Evolutionary conservation across 768 basidiomycete genomes (phyloP).

Genomic region (Termitomyces eurrhizus): DNA sequence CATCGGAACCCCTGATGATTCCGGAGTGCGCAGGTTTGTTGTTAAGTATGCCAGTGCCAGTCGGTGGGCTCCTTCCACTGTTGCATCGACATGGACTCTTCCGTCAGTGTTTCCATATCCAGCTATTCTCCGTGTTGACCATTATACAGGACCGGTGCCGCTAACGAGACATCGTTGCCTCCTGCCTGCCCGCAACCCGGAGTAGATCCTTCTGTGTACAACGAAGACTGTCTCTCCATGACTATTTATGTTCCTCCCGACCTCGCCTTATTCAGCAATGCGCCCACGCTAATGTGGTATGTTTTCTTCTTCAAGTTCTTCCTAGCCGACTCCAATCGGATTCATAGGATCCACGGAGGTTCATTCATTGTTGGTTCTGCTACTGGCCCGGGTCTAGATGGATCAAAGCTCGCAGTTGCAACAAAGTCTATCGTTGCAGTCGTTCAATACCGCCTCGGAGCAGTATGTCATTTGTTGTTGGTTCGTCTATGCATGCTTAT

Average conservation of each 20-base stretch:
- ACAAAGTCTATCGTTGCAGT: slow-evolving; percentile 78
- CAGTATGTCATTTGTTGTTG: slow-evolving; percentile 39
- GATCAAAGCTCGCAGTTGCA: slow-evolving; percentile 64
- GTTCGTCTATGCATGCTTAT: slow-evolving; percentile 5
- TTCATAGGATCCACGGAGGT: slow-evolving; percentile 78
- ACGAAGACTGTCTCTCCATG: slow-evolving; percentile 83
- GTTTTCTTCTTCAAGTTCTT: slow-evolving; percentile 15
- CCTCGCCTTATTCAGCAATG: slow-evolving; percentile 27
- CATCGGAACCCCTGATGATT: slow-evolving; percentile 42
- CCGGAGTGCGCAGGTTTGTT: slow-evolving; percentile 52
- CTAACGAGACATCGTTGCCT: slow-evolving; percentile 54
- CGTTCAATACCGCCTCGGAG: slow-evolving; percentile 81
- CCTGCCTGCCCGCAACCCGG: slow-evolving; percentile 67
- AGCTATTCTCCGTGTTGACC: slow-evolving; percentile 3
- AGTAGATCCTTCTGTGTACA: slow-evolving; percentile 44
- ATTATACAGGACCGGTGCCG: slow-evolving; percentile 41
- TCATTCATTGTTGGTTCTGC: slow-evolving; percentile 73
- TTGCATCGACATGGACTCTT: slow-evolving; percentile 53
- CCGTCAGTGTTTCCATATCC: slow-evolving; percentile 44
- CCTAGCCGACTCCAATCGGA: not conserved
- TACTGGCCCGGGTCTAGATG: slow-evolving; percentile 70
- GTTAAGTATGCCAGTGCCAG: slow-evolving; percentile 64
- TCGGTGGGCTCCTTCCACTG: slow-evolving; percentile 56
- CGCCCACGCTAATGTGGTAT: slow-evolving; percentile 60
- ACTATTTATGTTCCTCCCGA: slow-evolving; percentile 63